These are phyloP conservation scores for Pichia sp. DNA, from an alignment of 1,139 yeast species.

Conservation along the genomic window DNA sequence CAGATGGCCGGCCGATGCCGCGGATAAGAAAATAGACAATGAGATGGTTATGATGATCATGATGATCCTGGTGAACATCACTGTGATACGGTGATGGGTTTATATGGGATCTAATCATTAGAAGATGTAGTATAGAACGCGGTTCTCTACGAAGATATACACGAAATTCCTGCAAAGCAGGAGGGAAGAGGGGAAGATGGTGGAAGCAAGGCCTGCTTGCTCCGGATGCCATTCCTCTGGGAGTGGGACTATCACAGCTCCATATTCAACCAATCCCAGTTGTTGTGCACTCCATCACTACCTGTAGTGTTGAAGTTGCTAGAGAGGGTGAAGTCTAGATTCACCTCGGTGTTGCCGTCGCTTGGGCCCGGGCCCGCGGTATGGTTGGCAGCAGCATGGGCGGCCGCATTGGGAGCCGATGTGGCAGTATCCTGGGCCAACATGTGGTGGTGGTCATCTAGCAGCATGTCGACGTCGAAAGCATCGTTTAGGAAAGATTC, in stretches of 20 bases:
- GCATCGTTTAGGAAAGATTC: conserved; percentile 2
- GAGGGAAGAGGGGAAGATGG: not conserved
- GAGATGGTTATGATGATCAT: too few relatives aligned
- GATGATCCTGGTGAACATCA: too few relatives aligned
- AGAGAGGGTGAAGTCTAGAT: not conserved
- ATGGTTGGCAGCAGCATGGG: not conserved
- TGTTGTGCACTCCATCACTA: conserved; percentile 13
- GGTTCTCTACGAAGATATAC: not conserved
- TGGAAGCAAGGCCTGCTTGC: not conserved
- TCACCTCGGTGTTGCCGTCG: not conserved
- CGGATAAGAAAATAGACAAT: not conserved
- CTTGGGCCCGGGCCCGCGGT: not conserved
- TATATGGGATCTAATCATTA: not conserved
- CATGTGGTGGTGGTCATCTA: not conserved
- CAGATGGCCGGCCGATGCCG: not conserved
- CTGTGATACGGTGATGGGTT: too few relatives aligned
- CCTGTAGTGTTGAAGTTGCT: conserved; percentile 3
- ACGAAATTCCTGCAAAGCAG: not conserved
- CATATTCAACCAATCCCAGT: conserved; percentile 34
- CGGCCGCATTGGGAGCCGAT: not conserved
- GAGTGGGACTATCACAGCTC: conserved; percentile 17
- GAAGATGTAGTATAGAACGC: not conserved
- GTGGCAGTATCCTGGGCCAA: not conserved
- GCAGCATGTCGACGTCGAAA: conserved; percentile 9
- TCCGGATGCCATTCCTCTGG: not conserved